Conservation (phyloP, 495 filamentous ascomycete species). For the Polyplosphaeria fusca region DNA sequence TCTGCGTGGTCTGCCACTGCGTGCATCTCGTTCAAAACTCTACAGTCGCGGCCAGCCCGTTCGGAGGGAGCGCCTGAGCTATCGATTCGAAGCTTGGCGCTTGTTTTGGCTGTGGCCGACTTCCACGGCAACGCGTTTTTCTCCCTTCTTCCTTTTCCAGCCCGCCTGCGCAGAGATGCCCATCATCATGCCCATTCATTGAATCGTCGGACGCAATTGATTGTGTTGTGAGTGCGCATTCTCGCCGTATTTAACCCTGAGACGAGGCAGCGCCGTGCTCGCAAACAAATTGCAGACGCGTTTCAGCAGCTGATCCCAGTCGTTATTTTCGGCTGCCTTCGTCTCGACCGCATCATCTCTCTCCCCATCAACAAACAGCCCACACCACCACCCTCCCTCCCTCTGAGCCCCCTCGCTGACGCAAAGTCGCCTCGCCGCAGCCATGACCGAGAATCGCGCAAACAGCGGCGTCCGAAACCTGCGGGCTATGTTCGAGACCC, state of each 20-base stretch:
- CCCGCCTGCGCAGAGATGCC: background rate
- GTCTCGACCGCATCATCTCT: conserved; percentile 14
- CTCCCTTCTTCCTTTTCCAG: background rate
- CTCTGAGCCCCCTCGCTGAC: conserved; percentile 30
- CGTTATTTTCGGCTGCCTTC: conserved; percentile 30
- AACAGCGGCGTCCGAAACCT: conserved; percentile 65
- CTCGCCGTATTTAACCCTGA: conserved; percentile 19
- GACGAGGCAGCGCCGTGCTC: conserved; percentile 14
- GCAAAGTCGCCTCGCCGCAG: conserved; percentile 24
- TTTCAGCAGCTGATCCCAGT: conserved; percentile 37
- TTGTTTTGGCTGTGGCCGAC: too few relatives aligned
- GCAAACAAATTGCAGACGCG: conserved; percentile 34
- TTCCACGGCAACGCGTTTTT: background rate
- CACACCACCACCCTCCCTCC: background rate
- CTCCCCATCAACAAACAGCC: conserved; percentile 12
- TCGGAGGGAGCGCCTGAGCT: too few relatives aligned
- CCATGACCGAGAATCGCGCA: conserved; percentile 52
- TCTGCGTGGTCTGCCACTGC: too few relatives aligned
- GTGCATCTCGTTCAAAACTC: too few relatives aligned
- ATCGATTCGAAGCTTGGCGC: too few relatives aligned
- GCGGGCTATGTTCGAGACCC: conserved; percentile 84
- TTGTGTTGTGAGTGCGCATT: conserved; percentile 19
- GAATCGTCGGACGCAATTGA: background rate
- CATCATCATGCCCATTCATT: background rate
- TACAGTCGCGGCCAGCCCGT: too few relatives aligned